phyloP scores from a whole-genome alignment of 1,284 basidiomycete genomes.

The Trametes sp. region DNA sequence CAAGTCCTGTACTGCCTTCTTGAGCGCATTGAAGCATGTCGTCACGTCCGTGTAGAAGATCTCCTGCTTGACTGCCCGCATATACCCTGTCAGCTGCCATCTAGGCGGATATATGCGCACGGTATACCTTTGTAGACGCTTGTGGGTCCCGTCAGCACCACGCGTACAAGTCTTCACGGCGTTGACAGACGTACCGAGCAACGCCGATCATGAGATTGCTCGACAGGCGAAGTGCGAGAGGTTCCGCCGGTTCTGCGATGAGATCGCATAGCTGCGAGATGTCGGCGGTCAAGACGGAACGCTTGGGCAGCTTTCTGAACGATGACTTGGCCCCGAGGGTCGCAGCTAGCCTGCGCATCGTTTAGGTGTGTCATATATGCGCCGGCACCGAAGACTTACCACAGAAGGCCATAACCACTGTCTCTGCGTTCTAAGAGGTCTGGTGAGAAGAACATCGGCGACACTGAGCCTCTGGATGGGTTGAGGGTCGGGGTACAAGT shows the following conservation, averaged over 20 bases:
- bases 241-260: conserved; percentile 83
- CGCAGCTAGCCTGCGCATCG: conserved; percentile 76
- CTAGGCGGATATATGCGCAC: background rate
- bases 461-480: background rate
- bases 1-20: conserved; percentile 75
- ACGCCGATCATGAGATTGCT: conserved; percentile 89
- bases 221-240: conserved; percentile 83
- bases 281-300: conserved; percentile 82
- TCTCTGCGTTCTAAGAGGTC: conserved; percentile 78
- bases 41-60: conserved; percentile 83
- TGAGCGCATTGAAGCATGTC: conserved; percentile 74
- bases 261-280: conserved; percentile 81
- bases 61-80: conserved; percentile 78
- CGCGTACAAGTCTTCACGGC: conserved; percentile 18
- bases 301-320: conserved; percentile 83
- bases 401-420: conserved; percentile 82
- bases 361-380: background rate
- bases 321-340: conserved; percentile 85
- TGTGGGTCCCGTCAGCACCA: background rate
- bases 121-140: conserved; percentile 76
- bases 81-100: background rate
- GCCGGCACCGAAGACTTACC: conserved; percentile 49
- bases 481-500: no score
- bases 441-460: conserved; percentile 76
- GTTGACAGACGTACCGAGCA: conserved; percentile 66